phyloP scores from a whole-genome alignment of 1,284 basidiomycete genomes.

The Sporisorium sorghi region DNA sequence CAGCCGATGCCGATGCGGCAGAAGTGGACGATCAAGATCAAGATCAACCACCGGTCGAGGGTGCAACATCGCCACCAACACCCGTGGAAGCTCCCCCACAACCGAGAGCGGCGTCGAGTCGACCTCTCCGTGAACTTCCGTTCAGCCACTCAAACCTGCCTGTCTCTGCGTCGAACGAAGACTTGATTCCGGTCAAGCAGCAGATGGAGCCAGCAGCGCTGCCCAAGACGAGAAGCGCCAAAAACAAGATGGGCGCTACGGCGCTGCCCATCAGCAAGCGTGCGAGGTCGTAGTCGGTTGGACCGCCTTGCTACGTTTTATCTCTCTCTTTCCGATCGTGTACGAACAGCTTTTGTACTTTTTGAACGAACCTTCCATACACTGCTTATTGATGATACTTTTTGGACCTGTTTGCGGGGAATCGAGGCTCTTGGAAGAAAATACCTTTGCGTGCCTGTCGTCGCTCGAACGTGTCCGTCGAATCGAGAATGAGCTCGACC shows the following conservation, averaged over 20 bases:
- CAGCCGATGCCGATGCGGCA: neutral
- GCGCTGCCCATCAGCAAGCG: slow-evolving; percentile 40
- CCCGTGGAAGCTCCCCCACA: no score
- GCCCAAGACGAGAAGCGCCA: slow-evolving; percentile 26
- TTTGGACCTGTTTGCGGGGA: slow-evolving; percentile 4
- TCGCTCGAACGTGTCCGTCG: neutral
- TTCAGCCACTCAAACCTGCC: slow-evolving; percentile 41
- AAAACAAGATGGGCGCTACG: slow-evolving; percentile 38
- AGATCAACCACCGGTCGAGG: neutral
- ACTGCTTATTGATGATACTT: neutral
- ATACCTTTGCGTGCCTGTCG: neutral
- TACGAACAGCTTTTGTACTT: neutral
- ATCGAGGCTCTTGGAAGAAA: neutral
- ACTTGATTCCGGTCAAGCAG: slow-evolving; percentile 17
- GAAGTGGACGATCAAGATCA: slow-evolving; percentile 3
- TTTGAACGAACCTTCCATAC: neutral
- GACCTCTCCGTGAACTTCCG: slow-evolving; percentile 30
- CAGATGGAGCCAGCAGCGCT: slow-evolving; percentile 8
- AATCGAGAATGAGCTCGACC: neutral
- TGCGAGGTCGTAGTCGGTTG: slow-evolving; percentile 22
- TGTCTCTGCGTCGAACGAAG: slow-evolving; percentile 16
- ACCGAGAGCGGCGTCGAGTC: no score
- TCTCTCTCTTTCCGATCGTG: neutral
- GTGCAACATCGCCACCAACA: neutral
- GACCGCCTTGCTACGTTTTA: neutral